phyloP scores from a whole-genome alignment of 78 protist species.

The Isochrysis galbana region DNA sequence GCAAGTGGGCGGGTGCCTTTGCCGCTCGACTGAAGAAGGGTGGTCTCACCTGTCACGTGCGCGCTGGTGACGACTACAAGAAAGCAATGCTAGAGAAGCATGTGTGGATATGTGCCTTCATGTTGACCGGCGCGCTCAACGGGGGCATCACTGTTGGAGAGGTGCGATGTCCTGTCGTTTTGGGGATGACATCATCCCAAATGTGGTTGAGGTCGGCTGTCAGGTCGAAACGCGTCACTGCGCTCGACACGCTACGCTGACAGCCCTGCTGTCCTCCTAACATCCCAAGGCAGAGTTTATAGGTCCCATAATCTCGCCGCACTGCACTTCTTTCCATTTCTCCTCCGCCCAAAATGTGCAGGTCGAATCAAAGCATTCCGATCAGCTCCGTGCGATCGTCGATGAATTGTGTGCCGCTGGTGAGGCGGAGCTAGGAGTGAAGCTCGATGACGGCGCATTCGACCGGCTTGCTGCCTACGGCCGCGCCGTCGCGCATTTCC shows the following conservation, averaged over 20 bases:
- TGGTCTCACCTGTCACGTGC: constrained; percentile 22
- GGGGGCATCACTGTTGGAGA: constrained; percentile 43
- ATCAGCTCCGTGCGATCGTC: background rate
- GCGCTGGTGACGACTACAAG: background rate
- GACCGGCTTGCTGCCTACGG: constrained; percentile 32
- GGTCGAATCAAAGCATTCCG: background rate
- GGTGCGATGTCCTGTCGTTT: too few species aligned
- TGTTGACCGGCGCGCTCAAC: constrained; percentile 37
- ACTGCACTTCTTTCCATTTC: background rate
- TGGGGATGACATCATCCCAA: too few species aligned
- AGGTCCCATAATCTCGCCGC: too few species aligned
- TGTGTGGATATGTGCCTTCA: constrained; percentile 50
- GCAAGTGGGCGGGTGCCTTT: constrained; percentile 33
- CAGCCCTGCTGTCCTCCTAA: too few species aligned
- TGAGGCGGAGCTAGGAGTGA: background rate
- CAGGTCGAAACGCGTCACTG: too few species aligned
- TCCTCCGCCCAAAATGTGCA: background rate
- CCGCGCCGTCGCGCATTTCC: constrained; percentile 46
- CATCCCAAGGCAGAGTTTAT: too few species aligned
- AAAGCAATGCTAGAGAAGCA: constrained; percentile 49
- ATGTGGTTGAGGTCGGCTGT: too few species aligned
- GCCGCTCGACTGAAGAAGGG: background rate
- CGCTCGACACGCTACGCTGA: too few species aligned
- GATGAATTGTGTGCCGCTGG: background rate
- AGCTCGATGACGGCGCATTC: background rate